phyloP scores from a whole-genome alignment of 345 rosid species.

The Bruguiera sexangula region DNA sequence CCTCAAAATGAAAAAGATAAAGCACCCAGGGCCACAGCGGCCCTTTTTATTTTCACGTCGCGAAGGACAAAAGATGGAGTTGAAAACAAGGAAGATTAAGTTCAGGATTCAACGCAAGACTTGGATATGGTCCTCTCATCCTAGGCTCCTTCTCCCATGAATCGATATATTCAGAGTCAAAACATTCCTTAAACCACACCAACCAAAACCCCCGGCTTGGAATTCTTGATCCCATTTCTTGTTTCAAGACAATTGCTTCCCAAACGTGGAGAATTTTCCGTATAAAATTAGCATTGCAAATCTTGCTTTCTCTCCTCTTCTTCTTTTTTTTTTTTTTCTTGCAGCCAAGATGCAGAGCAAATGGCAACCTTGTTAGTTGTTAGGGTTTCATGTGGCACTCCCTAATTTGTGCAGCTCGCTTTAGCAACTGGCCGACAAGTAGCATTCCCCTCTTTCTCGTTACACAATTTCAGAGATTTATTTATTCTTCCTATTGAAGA shows the following conservation, averaged over 20 bases:
- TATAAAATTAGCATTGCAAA: not conserved
- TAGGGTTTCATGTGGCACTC: conserved; percentile 32
- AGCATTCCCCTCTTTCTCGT: conserved; percentile 31
- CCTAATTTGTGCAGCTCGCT: conserved; percentile 17
- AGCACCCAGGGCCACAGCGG: too few relatives aligned
- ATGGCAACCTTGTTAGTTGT: conserved; percentile 9
- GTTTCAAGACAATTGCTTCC: conserved; percentile 35
- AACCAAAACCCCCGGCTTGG: conserved; percentile 25
- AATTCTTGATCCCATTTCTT: conserved; percentile 20
- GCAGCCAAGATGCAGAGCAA: conserved; percentile 45
- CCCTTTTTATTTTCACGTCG: too few relatives aligned
- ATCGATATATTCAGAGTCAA: conserved; percentile 7
- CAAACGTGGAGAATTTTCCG: not conserved
- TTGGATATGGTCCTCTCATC: conserved; percentile 42
- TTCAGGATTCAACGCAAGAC: conserved; percentile 13
- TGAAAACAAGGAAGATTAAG: too few relatives aligned
- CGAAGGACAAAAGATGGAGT: too few relatives aligned
- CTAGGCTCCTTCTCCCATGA: conserved; percentile 11
- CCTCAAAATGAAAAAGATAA: too few relatives aligned
- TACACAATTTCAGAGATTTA: not conserved
- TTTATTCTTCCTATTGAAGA: not conserved
- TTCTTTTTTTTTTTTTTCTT: conserved; percentile 14
- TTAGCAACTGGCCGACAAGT: conserved; percentile 55
- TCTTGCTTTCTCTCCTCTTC: not conserved
- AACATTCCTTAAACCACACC: conserved; percentile 35